phyloP scores from a whole-genome alignment of 495 filamentous ascomycete genomes.

The Podospora comata region DNA sequence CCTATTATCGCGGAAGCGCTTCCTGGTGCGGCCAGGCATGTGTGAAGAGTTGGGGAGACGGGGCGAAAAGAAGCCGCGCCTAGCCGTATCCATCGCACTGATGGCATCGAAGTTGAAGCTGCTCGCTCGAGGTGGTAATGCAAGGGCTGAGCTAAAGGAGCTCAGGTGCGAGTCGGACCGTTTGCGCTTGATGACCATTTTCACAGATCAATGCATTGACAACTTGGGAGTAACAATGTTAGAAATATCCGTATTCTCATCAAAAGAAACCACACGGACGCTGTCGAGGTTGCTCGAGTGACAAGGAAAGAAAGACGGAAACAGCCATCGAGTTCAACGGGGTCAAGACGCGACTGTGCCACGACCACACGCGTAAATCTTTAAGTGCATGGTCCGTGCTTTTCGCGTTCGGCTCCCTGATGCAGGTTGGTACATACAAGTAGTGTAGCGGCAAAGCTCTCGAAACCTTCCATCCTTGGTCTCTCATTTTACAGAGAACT shows the following conservation, averaged over 20 bases:
- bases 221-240: not conserved
- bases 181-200: conserved; percentile 51
- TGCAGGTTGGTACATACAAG: too few species aligned
- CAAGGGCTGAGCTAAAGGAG: conserved; percentile 40
- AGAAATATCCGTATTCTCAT: not conserved
- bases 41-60: conserved; percentile 29
- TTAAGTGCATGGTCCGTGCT: conserved; percentile 19
- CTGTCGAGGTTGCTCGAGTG: not conserved
- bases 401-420: conserved; percentile 1
- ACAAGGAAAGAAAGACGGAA: not conserved
- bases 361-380: not conserved
- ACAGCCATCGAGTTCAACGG: conserved; percentile 1
- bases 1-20: conserved; percentile 49
- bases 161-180: conserved; percentile 47
- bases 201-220: conserved; percentile 15
- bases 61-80: conserved; percentile 24
- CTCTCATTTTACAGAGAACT: too few species aligned
- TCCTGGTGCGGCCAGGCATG: conserved; percentile 46
- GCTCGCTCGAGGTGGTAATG: conserved; percentile 32
- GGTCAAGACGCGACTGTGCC: conserved; percentile 9
- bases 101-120: conserved; percentile 30
- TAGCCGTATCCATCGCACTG: conserved; percentile 24
- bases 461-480: too few species aligned
- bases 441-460: too few species aligned
- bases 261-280: not conserved